These are phyloP conservation scores for Cymbidium sinense DNA, from an alignment of 106 monocot genomes.

Conservation along the genomic window DNA sequence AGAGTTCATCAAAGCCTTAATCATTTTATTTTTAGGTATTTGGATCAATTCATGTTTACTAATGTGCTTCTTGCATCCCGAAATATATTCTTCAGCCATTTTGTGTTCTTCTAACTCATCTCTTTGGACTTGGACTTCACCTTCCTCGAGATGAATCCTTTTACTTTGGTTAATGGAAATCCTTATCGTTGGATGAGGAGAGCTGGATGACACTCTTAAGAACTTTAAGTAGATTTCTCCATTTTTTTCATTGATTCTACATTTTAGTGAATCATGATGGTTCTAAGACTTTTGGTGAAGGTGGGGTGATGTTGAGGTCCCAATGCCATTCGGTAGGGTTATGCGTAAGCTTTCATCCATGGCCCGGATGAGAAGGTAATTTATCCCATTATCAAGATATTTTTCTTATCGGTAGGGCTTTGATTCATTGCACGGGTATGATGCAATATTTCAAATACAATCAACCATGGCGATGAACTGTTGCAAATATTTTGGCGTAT, in stretches of 20 bases:
- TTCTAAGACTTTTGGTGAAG: slow-evolving; percentile 20
- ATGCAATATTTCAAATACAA: too few species aligned
- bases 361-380: too few species aligned
- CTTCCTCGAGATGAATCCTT: slow-evolving; percentile 99
- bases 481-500: too few species aligned
- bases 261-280: background rate
- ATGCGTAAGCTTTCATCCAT: slow-evolving; percentile 75
- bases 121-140: slow-evolving; percentile 74
- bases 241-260: background rate
- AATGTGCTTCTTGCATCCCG: background rate
- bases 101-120: background rate
- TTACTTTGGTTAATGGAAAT: slow-evolving; percentile 84
- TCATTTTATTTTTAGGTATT: slow-evolving; percentile 86
- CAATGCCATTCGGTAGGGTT: slow-evolving; percentile 94
- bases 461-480: too few species aligned
- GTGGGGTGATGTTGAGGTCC: slow-evolving; percentile 84
- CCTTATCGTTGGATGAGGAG: slow-evolving; percentile 93
- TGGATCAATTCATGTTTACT: background rate
- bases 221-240: slow-evolving; percentile 73
- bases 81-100: background rate
- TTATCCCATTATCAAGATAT: too few species aligned
- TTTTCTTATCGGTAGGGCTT: too few species aligned
- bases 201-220: slow-evolving; percentile 96
- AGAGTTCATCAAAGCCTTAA: slow-evolving; percentile 76
- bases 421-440: too few species aligned